Base-by-base conservation (phyloP, 768 basidiomycete genomes). In the Leccinum imitatum region DNA sequence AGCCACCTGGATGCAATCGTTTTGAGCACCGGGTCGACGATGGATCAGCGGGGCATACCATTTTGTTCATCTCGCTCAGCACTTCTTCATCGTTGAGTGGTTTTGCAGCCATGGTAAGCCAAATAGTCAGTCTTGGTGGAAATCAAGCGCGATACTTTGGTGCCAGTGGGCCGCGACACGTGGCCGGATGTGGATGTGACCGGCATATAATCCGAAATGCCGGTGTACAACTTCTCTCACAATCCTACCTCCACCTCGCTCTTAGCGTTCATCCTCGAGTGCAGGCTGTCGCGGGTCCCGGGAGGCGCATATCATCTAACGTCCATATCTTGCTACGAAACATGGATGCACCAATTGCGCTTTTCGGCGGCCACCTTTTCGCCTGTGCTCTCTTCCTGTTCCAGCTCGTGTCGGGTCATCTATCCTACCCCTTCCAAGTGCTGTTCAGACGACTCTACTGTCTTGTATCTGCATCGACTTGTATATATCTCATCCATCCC, bases 31-130 rank as follows among this genome's bases (percentile, higher is more conserved):
- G 19, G 30, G 54, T 60, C 30, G 53, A 33, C 15, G 44, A 44
- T 21, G 7, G 41, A 50, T 56, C 41, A 52, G 27, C 46, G 17
- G 17, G 35, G 73, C 82, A 56, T 58, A 95, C 96, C 96, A 98
- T 98, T 86, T 98, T 98, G 80, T 93, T 95, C 92, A 98, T 93
- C 82, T 98, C 96, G 69, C 79, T 90, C 69, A 94, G 80, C 19
- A 98, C 95, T 76, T 98, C 96, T 67, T 95, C 93, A 66, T 98
- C 96, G 71, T 94, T 95, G 59, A 96, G 78, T 25, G 93, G 83
- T 65, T 92, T 81, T 50, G 87, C 83, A 63, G 91, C 79, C 86
- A 87, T 95, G 63, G 61, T 76, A 5, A n/a, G 39, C 8, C 1
- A 35, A 2, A 13, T 8, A 39, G 39, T 17, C 17, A 8, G n/a